Evolutionary conservation across 2,329 filamentous ascomycete genomes (phyloP).

Genomic region (Orbilia quercus): DNA sequence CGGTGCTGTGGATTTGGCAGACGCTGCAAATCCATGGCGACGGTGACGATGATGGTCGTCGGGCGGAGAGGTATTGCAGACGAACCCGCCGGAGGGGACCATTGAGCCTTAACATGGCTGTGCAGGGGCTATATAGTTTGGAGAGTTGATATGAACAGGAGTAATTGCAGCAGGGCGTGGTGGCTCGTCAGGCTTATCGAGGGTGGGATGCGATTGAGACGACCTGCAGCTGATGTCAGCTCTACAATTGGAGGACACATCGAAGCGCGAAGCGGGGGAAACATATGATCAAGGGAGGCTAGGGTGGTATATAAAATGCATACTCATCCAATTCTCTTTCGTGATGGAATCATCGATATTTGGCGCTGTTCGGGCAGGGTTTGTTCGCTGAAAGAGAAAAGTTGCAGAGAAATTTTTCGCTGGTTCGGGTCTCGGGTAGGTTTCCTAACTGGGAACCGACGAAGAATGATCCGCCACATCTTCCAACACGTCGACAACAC

Average conservation of each 20-base stretch:
- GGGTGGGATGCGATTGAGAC: not conserved
- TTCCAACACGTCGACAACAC: not conserved
- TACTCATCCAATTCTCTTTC: too few relatives aligned
- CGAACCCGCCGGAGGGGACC: slow-evolving; percentile 18
- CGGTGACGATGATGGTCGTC: not conserved
- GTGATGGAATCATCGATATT: too few relatives aligned
- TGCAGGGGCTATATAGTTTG: too few relatives aligned
- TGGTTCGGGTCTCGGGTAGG: slow-evolving; percentile 34
- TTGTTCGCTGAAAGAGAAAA: slow-evolving; percentile 4
- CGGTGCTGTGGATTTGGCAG: slow-evolving; percentile 34
- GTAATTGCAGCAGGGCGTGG: too few relatives aligned
- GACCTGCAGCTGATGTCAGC: too few relatives aligned
- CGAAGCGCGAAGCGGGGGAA: too few relatives aligned
- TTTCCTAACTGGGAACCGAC: slow-evolving; percentile 37
- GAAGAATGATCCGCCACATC: not conserved
- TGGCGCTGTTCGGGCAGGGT: not conserved
- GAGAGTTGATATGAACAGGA: too few relatives aligned
- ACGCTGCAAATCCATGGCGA: slow-evolving; percentile 42
- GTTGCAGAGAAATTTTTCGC: slow-evolving; percentile 36
- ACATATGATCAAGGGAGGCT: too few relatives aligned
- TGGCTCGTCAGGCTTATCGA: not conserved
- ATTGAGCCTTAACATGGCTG: slow-evolving; percentile 37
- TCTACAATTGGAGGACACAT: too few relatives aligned
- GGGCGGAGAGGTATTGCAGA: slow-evolving; percentile 11
- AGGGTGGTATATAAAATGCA: too few relatives aligned